phyloP scores from a whole-genome alignment of 495 filamentous ascomycete genomes.

The Neurospora sp. region DNA sequence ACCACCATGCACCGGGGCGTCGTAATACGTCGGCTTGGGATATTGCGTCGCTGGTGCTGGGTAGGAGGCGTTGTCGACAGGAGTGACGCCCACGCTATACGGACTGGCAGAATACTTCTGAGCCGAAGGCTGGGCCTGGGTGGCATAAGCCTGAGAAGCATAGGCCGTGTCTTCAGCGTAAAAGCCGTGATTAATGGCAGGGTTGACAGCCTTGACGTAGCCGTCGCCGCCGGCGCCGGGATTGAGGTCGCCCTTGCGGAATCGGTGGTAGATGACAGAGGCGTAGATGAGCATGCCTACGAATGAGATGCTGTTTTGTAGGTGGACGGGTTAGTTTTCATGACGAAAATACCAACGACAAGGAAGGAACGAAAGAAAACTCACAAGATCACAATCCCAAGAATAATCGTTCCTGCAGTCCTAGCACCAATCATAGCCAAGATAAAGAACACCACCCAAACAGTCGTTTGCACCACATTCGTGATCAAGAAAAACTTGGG shows the following conservation, averaged over 20 bases:
- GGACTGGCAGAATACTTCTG: neutral
- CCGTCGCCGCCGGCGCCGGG: neutral
- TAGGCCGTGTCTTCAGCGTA: slow-evolving; percentile 1
- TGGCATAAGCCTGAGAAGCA: neutral
- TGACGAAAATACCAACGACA: neutral
- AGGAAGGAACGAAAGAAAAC: neutral
- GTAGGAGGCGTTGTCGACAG: neutral
- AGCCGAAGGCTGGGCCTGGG: neutral
- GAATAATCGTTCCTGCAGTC: neutral
- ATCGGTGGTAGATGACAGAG: slow-evolving; percentile 17
- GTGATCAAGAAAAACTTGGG: slow-evolving; percentile 20
- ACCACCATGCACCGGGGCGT: neutral
- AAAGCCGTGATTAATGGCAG: slow-evolving; percentile 3
- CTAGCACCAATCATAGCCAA: slow-evolving; percentile 10
- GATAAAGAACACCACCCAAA: slow-evolving; percentile 15
- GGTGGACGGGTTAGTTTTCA: neutral
- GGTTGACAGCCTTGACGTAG: slow-evolving; percentile 7
- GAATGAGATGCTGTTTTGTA: slow-evolving; percentile 17
- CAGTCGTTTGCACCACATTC: slow-evolving; percentile 18
- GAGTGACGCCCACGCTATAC: neutral
- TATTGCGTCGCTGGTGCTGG: neutral
- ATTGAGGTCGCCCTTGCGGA: slow-evolving; percentile 9
- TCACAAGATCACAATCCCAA: slow-evolving; percentile 15
- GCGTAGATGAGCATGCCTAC: slow-evolving; percentile 23
- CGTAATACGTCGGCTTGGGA: neutral